These are phyloP conservation scores for Salix viminalis DNA, from an alignment of 345 rosid genomes.

Conservation along the genomic window DNA sequence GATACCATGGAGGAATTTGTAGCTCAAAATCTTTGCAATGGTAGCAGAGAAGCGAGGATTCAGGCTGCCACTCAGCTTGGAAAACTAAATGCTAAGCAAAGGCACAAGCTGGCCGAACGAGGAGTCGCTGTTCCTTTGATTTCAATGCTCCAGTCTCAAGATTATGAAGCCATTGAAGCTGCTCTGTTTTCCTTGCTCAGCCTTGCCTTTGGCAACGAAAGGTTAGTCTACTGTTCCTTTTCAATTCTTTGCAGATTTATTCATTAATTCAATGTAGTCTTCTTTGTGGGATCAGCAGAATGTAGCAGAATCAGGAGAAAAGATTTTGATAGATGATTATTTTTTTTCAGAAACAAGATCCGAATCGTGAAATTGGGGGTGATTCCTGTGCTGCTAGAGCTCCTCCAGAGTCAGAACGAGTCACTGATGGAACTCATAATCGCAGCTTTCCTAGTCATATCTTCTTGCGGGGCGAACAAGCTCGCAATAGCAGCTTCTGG, in stretches of 20 bases:
- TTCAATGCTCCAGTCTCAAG: conserved; percentile 64
- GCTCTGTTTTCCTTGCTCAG: conserved; percentile 68
- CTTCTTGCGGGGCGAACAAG: conserved; percentile 72
- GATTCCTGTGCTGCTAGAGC: conserved; percentile 51
- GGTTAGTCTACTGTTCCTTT: conserved; percentile 30
- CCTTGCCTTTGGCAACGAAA: conserved; percentile 85
- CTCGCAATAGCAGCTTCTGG: conserved; percentile 53
- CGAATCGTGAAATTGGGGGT: conserved; percentile 57
- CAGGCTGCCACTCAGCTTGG: conserved; percentile 56
- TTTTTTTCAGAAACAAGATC: conserved; percentile 62
- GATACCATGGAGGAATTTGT: conserved; percentile 54
- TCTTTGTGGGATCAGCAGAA: too few species aligned
- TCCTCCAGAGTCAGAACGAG: conserved; percentile 44
- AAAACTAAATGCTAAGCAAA: conserved; percentile 50
- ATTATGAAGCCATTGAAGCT: conserved; percentile 58
- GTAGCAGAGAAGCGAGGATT: conserved; percentile 47
- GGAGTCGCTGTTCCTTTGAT: conserved; percentile 63
- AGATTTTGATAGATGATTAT: not conserved
- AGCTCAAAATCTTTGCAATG: conserved; percentile 47
- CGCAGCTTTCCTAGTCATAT: conserved; percentile 61
- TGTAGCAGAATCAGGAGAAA: not conserved
- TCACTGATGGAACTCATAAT: conserved; percentile 41
- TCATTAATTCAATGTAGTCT: too few species aligned
- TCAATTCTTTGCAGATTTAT: not conserved
- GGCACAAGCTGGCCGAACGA: conserved; percentile 53